Conservation (phyloP, 2,329 filamentous ascomycete genomes). For the Penicillium polonicum region DNA sequence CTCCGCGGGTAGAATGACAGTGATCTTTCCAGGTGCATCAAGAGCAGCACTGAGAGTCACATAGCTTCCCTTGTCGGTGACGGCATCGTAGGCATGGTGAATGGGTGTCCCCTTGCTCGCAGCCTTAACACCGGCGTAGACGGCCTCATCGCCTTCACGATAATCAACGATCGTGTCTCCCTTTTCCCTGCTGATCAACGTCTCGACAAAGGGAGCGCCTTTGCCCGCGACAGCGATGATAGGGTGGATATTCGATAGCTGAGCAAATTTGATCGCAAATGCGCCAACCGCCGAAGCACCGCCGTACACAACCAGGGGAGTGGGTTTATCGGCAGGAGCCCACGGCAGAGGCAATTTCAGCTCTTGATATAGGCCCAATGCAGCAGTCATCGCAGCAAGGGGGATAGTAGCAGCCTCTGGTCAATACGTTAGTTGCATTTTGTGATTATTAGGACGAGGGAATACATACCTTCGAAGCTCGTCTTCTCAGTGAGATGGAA, state of each 20-base stretch:
- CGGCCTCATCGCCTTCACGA: slow-evolving; percentile 54
- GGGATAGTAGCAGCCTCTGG: slow-evolving; percentile 58
- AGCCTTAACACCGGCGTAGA: slow-evolving; percentile 48
- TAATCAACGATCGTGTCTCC: slow-evolving; percentile 63
- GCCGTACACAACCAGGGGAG: slow-evolving; percentile 51
- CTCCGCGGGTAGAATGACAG: slow-evolving; percentile 44
- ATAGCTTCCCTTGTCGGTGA: slow-evolving; percentile 54
- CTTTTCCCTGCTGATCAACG: slow-evolving; percentile 52
- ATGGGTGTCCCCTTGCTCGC: slow-evolving; percentile 40
- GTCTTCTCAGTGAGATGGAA: slow-evolving; percentile 53
- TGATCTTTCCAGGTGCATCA: slow-evolving; percentile 39
- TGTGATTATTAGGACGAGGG: too few relatives aligned
- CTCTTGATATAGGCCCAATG: slow-evolving; percentile 50
- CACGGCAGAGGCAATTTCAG: slow-evolving; percentile 53
- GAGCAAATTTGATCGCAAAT: slow-evolving; percentile 59
- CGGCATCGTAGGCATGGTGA: slow-evolving; percentile 58
- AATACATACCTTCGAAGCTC: slow-evolving; percentile 51
- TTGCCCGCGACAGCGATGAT: slow-evolving; percentile 60
- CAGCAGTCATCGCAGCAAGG: slow-evolving; percentile 56
- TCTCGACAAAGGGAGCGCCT: slow-evolving; percentile 52
- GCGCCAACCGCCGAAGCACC: slow-evolving; percentile 56
- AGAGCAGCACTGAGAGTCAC: slow-evolving; percentile 49
- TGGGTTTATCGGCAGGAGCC: slow-evolving; percentile 36
- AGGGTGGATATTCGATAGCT: slow-evolving; percentile 58
- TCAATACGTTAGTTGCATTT: not conserved